These are phyloP conservation scores for Penicillium canariense DNA, from an alignment of 495 filamentous ascomycete species.

Conservation along the genomic window DNA sequence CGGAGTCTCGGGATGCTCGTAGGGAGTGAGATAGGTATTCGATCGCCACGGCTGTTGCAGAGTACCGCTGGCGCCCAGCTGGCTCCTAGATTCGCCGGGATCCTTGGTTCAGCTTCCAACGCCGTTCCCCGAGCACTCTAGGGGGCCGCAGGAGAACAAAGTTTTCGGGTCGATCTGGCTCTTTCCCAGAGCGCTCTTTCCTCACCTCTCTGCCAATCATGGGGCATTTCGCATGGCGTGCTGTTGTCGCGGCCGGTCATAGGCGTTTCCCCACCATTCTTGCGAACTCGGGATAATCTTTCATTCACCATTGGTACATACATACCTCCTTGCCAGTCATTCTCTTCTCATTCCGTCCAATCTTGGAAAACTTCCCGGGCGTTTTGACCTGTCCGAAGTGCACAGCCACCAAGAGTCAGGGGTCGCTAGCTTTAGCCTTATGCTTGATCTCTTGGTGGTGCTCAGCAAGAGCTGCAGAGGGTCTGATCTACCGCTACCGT, in stretches of 20 bases:
- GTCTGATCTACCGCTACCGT: no score
- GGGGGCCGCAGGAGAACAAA: slow-evolving; percentile 17
- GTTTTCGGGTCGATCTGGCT: slow-evolving; percentile 19
- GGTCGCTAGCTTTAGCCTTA: background rate
- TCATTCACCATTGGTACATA: background rate
- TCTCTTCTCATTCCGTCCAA: background rate
- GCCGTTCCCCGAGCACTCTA: background rate
- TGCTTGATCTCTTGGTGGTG: background rate
- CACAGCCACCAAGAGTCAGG: background rate
- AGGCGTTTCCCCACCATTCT: slow-evolving; percentile 6
- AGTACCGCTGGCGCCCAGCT: background rate
- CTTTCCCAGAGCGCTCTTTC: slow-evolving; percentile 10
- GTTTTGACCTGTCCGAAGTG: background rate
- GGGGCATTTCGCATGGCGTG: slow-evolving; percentile 3
- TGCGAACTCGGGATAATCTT: background rate
- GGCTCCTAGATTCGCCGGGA: background rate
- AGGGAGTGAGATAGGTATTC: background rate
- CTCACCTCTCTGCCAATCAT: slow-evolving; percentile 12
- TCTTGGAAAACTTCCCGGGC: background rate
- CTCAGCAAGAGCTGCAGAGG: background rate
- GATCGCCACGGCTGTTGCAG: background rate
- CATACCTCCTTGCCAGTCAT: background rate
- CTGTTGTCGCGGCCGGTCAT: slow-evolving; percentile 1
- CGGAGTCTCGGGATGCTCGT: background rate
- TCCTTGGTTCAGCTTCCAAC: slow-evolving; percentile 3